These are phyloP conservation scores for Daldinia caldariorum DNA, from an alignment of 495 filamentous ascomycete species.

Conservation along the genomic window DNA sequence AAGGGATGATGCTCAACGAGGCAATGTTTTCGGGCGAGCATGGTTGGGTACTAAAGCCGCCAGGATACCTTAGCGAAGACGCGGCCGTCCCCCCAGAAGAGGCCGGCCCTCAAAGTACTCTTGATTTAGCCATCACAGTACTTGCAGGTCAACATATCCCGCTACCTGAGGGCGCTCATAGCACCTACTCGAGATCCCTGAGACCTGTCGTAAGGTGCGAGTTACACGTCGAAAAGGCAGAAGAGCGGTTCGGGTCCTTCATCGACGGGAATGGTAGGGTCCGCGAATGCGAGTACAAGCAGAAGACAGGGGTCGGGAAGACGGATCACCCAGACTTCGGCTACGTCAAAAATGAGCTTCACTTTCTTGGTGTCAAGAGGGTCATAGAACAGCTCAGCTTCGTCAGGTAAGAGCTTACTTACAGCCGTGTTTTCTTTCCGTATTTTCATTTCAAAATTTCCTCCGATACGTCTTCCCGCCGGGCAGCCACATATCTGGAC, in stretches of 20 bases:
- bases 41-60: slow-evolving; percentile 89
- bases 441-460: slow-evolving; percentile 15
- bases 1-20: slow-evolving; percentile 94
- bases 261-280: slow-evolving; percentile 26
- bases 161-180: slow-evolving; percentile 46
- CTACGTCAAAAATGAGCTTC: slow-evolving; percentile 41
- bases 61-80: slow-evolving; percentile 55
- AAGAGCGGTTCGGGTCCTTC: slow-evolving; percentile 44
- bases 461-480: slow-evolving; percentile 10
- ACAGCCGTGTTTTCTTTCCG: neutral
- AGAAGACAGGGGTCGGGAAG: slow-evolving; percentile 47
- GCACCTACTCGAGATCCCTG: slow-evolving; percentile 43
- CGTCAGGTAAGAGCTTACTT: slow-evolving; percentile 53
- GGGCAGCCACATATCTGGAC: slow-evolving; percentile 31
- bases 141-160: slow-evolving; percentile 58
- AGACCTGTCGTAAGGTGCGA: slow-evolving; percentile 73
- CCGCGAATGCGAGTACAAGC: slow-evolving; percentile 46
- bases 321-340: slow-evolving; percentile 58
- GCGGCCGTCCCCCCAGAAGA: neutral
- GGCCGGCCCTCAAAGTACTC: slow-evolving; percentile 37
- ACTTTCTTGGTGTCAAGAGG: slow-evolving; percentile 52
- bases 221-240: slow-evolving; percentile 75
- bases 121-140: slow-evolving; percentile 57
- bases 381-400: slow-evolving; percentile 60
- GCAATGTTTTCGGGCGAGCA: slow-evolving; percentile 87